Conservation (phyloP, 352 stramenopile species). For the Phytophthora macrochlamydospora region DNA sequence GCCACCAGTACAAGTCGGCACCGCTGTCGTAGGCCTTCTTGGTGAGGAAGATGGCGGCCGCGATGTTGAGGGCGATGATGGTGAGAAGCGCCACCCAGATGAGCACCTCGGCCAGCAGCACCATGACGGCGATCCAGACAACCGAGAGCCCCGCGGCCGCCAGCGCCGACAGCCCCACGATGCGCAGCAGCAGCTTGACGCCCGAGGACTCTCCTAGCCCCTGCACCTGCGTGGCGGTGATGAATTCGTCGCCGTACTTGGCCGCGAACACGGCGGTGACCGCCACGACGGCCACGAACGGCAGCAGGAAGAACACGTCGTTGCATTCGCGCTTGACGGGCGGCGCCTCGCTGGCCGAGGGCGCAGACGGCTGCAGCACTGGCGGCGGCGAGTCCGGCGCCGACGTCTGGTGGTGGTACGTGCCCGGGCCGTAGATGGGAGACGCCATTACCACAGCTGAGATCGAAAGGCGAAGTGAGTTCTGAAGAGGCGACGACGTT, state of each 20-base stretch:
- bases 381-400: constrained; percentile 12
- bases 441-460: constrained; percentile 16
- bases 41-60: constrained; percentile 64
- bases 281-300: constrained; percentile 64
- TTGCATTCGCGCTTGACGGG: constrained; percentile 61
- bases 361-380: constrained; percentile 11
- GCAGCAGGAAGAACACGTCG: constrained; percentile 73
- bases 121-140: constrained; percentile 80
- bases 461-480: constrained; percentile 7
- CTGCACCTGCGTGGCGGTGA: constrained; percentile 49
- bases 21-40: constrained; percentile 69
- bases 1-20: constrained; percentile 72
- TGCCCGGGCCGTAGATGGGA: constrained; percentile 20
- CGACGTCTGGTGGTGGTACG: constrained; percentile 29
- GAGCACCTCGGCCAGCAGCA: constrained; percentile 67
- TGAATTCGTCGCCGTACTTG: constrained; percentile 71
- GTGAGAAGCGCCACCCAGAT: constrained; percentile 48
- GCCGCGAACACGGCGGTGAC: constrained; percentile 52
- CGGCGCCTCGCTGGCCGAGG: constrained; percentile 9
- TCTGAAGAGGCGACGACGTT: not conserved
- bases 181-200: constrained; percentile 62
- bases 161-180: constrained; percentile 58
- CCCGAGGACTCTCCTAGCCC: constrained; percentile 44
- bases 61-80: constrained; percentile 48
- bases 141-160: constrained; percentile 66